Evolutionary conservation across 75 land plant genomes (phyloP), one percentile per base, ranked within the genome.

Genomic region (Pinus tabuliformis): DNA sequence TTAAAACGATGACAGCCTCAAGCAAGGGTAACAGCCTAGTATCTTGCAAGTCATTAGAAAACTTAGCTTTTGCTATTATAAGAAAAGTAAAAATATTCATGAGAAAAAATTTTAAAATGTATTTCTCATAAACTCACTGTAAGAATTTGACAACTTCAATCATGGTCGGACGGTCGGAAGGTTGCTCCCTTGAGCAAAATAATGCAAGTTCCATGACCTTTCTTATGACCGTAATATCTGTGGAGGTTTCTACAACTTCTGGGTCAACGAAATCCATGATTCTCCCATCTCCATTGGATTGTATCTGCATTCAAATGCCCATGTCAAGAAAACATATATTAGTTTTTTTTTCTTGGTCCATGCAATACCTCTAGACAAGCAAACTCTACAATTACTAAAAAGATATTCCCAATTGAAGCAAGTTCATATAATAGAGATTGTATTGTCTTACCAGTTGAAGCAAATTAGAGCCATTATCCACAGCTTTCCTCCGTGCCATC

Each of bases 401-500:
- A 70, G 9, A 60, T 20, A 60, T 60, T 20, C 0, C 5, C 45
- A 21, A 60, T 7, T 20, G 8, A 61, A 61, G 17, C 16, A 15
- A 7, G 15, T 61, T 61, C 7, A 61, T 15, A 61, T 7, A 61
- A 61, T 61, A 61, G 14, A 22, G 45, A 65, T 58, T 4, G 0
- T 24, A 62, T 0, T 54, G 18, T 63, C 89, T 16, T 72, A 95
- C 96, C 96, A 92, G 81, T 59, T 92, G 93, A 82, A 89, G 96
- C 78, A 95, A 73, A 76, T 95, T 95, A 13, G 73, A 83, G 12
- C 92, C 96, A 76, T 91, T 84, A 37, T 95, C 92, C 18, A 95
- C 93, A 75, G 93, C 92, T 61, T 93, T 95, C 79, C 86, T 90
- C 37, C 93, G 91, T 54, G 93, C 92, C 12, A 95, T 82, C 6